phyloP scores from a whole-genome alignment of 768 basidiomycete genomes.

The Termitomyces eurrhizus region DNA sequence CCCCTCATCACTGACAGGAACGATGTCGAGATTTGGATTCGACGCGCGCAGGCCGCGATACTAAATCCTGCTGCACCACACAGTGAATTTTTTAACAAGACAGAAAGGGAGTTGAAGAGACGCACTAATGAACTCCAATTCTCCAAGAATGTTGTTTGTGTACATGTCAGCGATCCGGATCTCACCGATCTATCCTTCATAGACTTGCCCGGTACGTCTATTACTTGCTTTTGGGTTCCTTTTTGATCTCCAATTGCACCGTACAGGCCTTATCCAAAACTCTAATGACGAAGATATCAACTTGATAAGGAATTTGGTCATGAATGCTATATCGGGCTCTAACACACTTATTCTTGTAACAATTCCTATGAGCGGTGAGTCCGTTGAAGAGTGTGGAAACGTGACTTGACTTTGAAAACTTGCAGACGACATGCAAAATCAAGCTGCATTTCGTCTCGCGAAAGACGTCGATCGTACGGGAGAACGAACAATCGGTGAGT shows the following conservation, averaged over 20 bases:
- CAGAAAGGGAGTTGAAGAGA: constrained; percentile 19
- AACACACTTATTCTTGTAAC: constrained; percentile 64
- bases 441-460: constrained; percentile 53
- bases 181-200: constrained; percentile 49
- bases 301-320: constrained; percentile 46
- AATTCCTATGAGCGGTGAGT: constrained; percentile 59
- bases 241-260: constrained; percentile 15
- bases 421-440: constrained; percentile 66
- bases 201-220: constrained; percentile 46
- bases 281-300: constrained; percentile 33
- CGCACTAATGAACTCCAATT: constrained; percentile 26
- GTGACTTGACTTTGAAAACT: neutral
- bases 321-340: constrained; percentile 37
- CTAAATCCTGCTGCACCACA: constrained; percentile 37
- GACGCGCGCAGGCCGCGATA: constrained; percentile 58
- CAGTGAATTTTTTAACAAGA: constrained; percentile 23
- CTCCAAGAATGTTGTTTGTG: constrained; percentile 47
- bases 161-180: constrained; percentile 40
- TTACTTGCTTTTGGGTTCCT: constrained; percentile 9
- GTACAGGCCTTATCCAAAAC: constrained; percentile 56
- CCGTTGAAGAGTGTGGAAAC: neutral
- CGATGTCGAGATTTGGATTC: constrained; percentile 48
- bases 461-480: constrained; percentile 48
- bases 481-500: constrained; percentile 57
- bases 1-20: constrained; percentile 32